Conservation (phyloP, 768 basidiomycete genomes). For the Boletellus emodensis region DNA sequence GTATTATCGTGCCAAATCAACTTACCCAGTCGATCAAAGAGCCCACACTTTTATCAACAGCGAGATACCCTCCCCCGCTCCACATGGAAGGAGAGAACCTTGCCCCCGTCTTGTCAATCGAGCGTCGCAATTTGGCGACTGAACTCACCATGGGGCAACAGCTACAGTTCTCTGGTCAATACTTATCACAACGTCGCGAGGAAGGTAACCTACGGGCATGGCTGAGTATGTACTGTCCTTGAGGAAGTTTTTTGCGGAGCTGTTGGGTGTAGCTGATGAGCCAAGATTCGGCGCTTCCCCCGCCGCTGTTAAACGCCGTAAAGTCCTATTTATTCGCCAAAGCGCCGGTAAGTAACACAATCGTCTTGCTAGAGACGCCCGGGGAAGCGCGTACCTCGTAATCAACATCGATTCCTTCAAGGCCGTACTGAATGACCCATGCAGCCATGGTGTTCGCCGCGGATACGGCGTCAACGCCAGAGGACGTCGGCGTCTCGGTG, state of each 20-base stretch:
- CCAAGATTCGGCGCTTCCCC: conserved; percentile 39
- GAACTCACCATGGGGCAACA: conserved; percentile 16
- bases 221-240: conserved; percentile 31
- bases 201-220: conserved; percentile 30
- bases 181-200: not conserved
- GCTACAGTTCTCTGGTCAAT: conserved; percentile 9
- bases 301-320: conserved; percentile 26
- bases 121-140: not conserved
- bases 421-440: conserved; percentile 43
- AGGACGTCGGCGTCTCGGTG: conserved; percentile 39
- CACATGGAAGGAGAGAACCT: conserved; percentile 21
- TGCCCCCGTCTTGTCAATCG: not conserved
- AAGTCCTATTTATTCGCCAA: conserved; percentile 22
- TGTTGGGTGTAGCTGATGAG: conserved; percentile 30
- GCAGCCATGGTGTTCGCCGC: conserved; percentile 42
- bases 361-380: not conserved
- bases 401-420: conserved; percentile 54
- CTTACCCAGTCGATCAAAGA: conserved; percentile 44
- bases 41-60: conserved; percentile 34
- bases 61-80: conserved; percentile 35
- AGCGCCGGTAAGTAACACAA: not conserved
- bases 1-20: not conserved
- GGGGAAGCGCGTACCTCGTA: conserved; percentile 35
- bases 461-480: conserved; percentile 35
- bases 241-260: conserved; percentile 30